Evolutionary conservation across 192 early-diverging fungal species (phyloP).

Genomic region (Mortierella alpina): DNA sequence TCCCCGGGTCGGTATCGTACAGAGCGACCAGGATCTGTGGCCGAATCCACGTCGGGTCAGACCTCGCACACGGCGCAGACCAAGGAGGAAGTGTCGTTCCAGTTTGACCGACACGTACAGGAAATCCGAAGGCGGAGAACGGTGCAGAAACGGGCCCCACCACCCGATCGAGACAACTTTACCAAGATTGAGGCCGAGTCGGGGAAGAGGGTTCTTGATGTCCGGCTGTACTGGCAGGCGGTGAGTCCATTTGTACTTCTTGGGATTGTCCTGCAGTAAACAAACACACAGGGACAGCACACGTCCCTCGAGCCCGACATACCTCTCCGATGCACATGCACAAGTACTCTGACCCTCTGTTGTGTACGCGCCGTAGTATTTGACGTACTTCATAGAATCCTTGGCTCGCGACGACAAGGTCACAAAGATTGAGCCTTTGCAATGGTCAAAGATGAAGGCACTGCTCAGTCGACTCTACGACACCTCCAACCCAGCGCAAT

Average conservation of each 20-base stretch:
- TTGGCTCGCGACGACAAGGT: conserved; percentile 41
- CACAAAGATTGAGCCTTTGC: conserved; percentile 26
- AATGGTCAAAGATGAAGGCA: conserved; percentile 29
- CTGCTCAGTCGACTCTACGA: conserved; percentile 46
- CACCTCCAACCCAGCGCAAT: conserved; percentile 33
- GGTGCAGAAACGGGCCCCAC: conserved; percentile 7
- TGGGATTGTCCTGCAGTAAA: too few species aligned
- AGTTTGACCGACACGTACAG: conserved; percentile 50
- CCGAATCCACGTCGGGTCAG: not conserved
- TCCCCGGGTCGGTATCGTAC: conserved; percentile 1
- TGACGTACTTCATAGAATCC: conserved; percentile 39
- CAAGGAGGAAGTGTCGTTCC: conserved; percentile 40
- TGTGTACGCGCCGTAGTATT: conserved; percentile 10
- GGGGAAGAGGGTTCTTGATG: conserved; percentile 36
- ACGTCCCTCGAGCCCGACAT: not conserved
- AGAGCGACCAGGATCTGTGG: not conserved
- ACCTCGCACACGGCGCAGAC: not conserved
- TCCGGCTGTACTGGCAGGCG: conserved; percentile 26
- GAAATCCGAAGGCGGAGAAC: conserved; percentile 48
- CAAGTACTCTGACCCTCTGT: not conserved
- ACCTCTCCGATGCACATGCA: not conserved
- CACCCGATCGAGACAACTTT: conserved; percentile 34
- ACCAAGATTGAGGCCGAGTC: conserved; percentile 33
- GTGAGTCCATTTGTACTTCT: conserved; percentile 14
- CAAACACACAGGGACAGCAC: not conserved